Evolutionary conservation across 345 rosid genomes (phyloP).

Genomic region (Nasturtium officinale): DNA sequence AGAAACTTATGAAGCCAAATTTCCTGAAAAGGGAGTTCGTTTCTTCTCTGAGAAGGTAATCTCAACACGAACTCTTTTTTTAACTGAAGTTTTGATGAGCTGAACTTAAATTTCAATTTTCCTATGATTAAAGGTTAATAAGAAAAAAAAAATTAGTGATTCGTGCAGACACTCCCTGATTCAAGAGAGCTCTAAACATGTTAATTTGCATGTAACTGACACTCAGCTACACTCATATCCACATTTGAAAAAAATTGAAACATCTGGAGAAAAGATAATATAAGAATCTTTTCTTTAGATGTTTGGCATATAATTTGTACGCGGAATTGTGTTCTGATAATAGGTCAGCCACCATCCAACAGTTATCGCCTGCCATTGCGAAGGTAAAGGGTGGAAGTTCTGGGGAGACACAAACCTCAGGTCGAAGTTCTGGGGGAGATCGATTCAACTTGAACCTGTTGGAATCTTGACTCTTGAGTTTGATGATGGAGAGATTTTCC

Average conservation of each 20-base stretch:
- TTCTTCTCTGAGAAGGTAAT: slow-evolving; percentile 97
- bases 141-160: neutral
- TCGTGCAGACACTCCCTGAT: neutral
- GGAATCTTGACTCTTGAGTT: slow-evolving; percentile 85
- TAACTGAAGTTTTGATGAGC: neutral
- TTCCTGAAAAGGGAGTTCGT: slow-evolving; percentile 85
- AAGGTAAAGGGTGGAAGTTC: slow-evolving; percentile 98
- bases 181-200: slow-evolving; percentile 7
- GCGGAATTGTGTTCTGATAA: slow-evolving; percentile 13
- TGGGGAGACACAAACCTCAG: slow-evolving; percentile 92
- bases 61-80: neutral
- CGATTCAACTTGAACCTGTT: slow-evolving; percentile 94
- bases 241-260: neutral
- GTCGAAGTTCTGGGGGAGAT: slow-evolving; percentile 95
- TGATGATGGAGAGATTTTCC: slow-evolving; percentile 94
- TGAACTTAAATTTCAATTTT: slow-evolving; percentile 1
- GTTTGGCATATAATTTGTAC: neutral
- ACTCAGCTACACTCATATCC: neutral
- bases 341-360: slow-evolving; percentile 99
- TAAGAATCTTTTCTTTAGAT: neutral
- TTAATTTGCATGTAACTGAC: slow-evolving; percentile 7
- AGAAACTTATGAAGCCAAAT: slow-evolving; percentile 97
- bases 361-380: slow-evolving; percentile 89
- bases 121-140: neutral
- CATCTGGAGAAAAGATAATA: neutral